These are phyloP conservation scores for Teratosphaeria viscida DNA, from an alignment of 2,329 filamentous ascomycete genomes.

Conservation along the genomic window DNA sequence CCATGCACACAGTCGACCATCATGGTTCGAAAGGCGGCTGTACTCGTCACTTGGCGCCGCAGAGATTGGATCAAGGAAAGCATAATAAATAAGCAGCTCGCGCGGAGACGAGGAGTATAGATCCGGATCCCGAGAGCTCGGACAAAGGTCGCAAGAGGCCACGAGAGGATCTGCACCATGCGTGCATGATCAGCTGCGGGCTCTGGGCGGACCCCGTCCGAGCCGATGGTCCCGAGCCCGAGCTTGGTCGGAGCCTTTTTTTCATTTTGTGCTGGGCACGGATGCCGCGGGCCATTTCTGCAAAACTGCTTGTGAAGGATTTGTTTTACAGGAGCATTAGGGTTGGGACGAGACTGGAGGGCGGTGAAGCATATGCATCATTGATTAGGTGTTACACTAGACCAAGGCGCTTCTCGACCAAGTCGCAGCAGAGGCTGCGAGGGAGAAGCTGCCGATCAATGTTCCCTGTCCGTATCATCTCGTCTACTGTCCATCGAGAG, in stretches of 20 bases:
- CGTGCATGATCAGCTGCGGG: not conserved
- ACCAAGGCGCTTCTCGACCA: not conserved
- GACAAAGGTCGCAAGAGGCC: not conserved
- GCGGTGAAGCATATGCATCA: not conserved
- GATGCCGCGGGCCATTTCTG: not conserved
- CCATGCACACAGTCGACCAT: not conserved
- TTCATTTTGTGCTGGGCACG: not conserved
- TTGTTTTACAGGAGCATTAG: not conserved
- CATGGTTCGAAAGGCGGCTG: not conserved
- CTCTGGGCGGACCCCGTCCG: not conserved
- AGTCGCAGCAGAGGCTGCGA: not conserved
- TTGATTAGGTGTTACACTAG: not conserved
- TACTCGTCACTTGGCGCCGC: not conserved
- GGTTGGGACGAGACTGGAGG: not conserved
- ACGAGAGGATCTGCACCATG: not conserved
- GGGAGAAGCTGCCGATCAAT: not conserved
- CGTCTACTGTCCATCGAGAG: slow-evolving; percentile 1
- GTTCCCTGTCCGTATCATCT: not conserved
- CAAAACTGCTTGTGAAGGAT: not conserved
- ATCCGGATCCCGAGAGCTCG: not conserved
- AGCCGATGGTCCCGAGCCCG: not conserved
- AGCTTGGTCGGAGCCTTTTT: not conserved
- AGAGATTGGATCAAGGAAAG: not conserved
- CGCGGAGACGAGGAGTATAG: not conserved
- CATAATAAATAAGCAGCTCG: not conserved